A percentile compares a stretch with the other conserved stretches of the same genome.
These are phyloP conservation scores for Wallacemonas rigidus DNA, from an alignment of 208 protist genomes.

Conservation along the genomic window DNA sequence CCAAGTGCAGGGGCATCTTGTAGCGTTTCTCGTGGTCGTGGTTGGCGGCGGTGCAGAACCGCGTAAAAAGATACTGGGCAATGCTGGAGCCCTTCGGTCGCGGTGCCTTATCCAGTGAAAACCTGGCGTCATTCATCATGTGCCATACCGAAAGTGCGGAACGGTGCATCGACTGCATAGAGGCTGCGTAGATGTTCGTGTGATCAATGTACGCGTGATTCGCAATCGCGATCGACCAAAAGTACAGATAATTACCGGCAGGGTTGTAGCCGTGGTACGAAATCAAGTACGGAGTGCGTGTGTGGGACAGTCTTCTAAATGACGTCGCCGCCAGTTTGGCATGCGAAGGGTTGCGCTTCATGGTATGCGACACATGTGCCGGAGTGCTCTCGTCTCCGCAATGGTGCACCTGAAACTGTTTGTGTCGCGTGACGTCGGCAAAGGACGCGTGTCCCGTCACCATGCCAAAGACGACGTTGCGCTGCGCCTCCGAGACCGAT, in stretches of 20 bases:
- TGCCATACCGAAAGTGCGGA: conserved; percentile 77
- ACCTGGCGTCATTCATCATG: conserved; percentile 80
- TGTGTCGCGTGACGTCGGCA: conserved; percentile 63
- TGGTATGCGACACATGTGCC: conserved; percentile 28
- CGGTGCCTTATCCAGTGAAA: conserved; percentile 77
- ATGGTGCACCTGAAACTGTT: conserved; percentile 83
- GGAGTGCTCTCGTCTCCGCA: conserved; percentile 60
- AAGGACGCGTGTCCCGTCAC: conserved; percentile 81
- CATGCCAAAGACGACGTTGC: conserved; percentile 79
- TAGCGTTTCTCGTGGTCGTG: conserved; percentile 78
- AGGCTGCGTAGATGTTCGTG: conserved; percentile 81
- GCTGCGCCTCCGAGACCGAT: conserved; percentile 72
- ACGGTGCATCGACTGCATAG: conserved; percentile 89
- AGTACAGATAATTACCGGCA: conserved; percentile 84
- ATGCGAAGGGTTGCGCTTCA: conserved; percentile 57
- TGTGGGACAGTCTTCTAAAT: conserved; percentile 86
- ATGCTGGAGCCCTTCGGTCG: conserved; percentile 68
- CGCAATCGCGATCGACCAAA: conserved; percentile 87
- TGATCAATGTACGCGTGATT: conserved; percentile 91
- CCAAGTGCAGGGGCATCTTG: conserved; percentile 57
- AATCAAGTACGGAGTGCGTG: conserved; percentile 85
- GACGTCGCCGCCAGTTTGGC: conserved; percentile 64
- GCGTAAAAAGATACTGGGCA: conserved; percentile 82
- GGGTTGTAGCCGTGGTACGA: conserved; percentile 81
- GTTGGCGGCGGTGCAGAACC: conserved; percentile 71